phyloP scores from a whole-genome alignment of 2,329 filamentous ascomycete genomes.

The Leptographium lundbergii region DNA sequence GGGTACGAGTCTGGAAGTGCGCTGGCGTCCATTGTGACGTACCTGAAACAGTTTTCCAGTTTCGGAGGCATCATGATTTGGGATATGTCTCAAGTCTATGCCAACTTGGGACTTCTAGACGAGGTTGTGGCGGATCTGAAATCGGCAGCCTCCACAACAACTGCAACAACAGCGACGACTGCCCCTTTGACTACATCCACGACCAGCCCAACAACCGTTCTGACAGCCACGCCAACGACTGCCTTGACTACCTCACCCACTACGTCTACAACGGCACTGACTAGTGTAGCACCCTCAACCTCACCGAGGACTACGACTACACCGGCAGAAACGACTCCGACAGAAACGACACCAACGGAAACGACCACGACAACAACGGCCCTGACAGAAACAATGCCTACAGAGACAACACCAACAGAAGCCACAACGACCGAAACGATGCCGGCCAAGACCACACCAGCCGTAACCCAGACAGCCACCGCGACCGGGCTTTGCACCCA shows the following conservation, averaged over 20 bases:
- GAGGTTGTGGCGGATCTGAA: constrained; percentile 23
- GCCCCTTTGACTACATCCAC: not conserved
- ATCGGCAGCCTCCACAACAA: not conserved
- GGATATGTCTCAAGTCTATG: constrained; percentile 50
- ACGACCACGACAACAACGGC: too few relatives aligned
- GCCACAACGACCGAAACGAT: not conserved
- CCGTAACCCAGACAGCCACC: constrained; percentile 6
- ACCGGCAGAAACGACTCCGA: too few relatives aligned
- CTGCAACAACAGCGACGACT: constrained; percentile 6
- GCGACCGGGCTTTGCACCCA: constrained; percentile 1
- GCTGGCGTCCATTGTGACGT: constrained; percentile 38
- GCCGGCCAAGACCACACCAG: not conserved
- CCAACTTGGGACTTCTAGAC: constrained; percentile 43
- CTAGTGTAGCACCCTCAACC: constrained; percentile 9
- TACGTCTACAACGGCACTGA: constrained; percentile 12
- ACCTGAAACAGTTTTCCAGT: constrained; percentile 39
- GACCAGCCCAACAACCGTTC: not conserved
- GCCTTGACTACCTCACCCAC: not conserved
- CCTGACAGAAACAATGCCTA: constrained; percentile 1
- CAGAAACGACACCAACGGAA: too few relatives aligned
- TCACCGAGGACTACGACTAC: not conserved
- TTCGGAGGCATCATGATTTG: constrained; percentile 60
- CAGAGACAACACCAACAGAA: not conserved
- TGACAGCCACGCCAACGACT: constrained; percentile 1
- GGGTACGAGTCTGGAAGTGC: constrained; percentile 39